These are phyloP conservation scores for Yarrowia phangngaensis DNA, from an alignment of 805 yeast species.

Conservation along the genomic window DNA sequence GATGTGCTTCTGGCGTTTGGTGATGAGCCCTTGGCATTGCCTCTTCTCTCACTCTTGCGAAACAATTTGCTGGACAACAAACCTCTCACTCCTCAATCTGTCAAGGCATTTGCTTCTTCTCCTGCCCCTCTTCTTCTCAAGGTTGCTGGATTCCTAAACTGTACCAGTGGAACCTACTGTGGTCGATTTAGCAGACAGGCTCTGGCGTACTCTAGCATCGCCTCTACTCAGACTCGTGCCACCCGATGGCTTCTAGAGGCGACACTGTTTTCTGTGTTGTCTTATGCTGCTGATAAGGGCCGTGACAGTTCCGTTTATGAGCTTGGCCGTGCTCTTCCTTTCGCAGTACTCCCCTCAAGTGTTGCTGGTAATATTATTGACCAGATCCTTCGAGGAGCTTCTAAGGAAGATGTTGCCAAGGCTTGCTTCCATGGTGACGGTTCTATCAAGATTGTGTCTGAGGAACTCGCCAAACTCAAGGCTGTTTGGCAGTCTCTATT, in stretches of 20 bases:
- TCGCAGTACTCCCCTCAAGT: conserved; percentile 63
- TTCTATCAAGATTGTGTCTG: conserved; percentile 4
- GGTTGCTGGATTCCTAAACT: conserved; percentile 42
- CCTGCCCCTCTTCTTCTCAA: conserved; percentile 49
- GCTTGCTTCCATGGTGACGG: conserved; percentile 10
- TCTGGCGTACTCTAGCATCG: conserved; percentile 61
- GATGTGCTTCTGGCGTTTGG: conserved; percentile 41
- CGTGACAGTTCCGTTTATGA: conserved; percentile 57
- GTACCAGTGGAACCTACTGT: conserved; percentile 40
- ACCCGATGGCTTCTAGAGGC: conserved; percentile 55
- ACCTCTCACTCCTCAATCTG: conserved; percentile 41
- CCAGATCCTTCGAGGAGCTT: conserved; percentile 21
- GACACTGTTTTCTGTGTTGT: conserved; percentile 49
- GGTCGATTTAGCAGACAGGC: conserved; percentile 70
- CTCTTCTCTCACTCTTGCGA: conserved; percentile 32
- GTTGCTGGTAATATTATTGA: conserved; percentile 42
- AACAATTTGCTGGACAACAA: conserved; percentile 33
- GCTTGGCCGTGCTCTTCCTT: conserved; percentile 49
- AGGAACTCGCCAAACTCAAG: conserved; percentile 19
- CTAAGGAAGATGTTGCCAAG: conserved; percentile 18
- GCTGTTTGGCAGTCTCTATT: conserved; percentile 26
- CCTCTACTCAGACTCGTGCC: conserved; percentile 50
- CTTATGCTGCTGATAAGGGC: conserved; percentile 50
- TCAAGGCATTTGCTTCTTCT: conserved; percentile 43
- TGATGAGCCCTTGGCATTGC: conserved; percentile 27